Evolutionary conservation across 176 grass and related monocot species (phyloP).

Genomic region (Saccharum spontaneum): DNA sequence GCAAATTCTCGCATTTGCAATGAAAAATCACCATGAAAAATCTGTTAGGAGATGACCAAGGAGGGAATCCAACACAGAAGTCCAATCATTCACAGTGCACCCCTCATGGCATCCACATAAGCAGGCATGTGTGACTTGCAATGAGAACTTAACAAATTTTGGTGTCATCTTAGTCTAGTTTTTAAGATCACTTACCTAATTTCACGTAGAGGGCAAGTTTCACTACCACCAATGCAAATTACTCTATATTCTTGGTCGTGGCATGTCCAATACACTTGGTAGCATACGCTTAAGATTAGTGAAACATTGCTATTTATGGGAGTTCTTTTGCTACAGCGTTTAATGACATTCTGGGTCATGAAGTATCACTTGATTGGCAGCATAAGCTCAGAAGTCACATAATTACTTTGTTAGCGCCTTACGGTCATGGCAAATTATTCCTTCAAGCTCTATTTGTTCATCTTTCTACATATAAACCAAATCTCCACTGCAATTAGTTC

Average conservation of each 20-base stretch:
- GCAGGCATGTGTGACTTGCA: neutral
- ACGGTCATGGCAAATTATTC: neutral
- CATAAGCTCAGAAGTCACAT: neutral
- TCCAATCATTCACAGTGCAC: neutral
- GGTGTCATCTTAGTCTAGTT: neutral
- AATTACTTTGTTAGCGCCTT: neutral
- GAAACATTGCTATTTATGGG: neutral
- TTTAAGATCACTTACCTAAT: neutral
- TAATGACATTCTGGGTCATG: neutral
- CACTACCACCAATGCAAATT: neutral
- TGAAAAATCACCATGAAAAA: neutral
- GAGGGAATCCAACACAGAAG: neutral
- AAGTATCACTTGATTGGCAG: neutral
- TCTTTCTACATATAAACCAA: neutral
- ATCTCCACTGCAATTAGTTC: slow-evolving; percentile 9
- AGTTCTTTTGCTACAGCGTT: neutral
- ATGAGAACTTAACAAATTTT: neutral
- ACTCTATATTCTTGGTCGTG: neutral
- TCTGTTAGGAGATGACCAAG: neutral
- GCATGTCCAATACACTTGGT: neutral
- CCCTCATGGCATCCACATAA: neutral
- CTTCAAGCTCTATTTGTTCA: neutral
- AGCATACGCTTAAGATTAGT: neutral
- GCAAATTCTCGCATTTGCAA: neutral
- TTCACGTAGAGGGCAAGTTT: neutral